These are phyloP conservation scores for Flaveria linearis DNA, from an alignment of 129 eudicot species.

Conservation along the genomic window DNA sequence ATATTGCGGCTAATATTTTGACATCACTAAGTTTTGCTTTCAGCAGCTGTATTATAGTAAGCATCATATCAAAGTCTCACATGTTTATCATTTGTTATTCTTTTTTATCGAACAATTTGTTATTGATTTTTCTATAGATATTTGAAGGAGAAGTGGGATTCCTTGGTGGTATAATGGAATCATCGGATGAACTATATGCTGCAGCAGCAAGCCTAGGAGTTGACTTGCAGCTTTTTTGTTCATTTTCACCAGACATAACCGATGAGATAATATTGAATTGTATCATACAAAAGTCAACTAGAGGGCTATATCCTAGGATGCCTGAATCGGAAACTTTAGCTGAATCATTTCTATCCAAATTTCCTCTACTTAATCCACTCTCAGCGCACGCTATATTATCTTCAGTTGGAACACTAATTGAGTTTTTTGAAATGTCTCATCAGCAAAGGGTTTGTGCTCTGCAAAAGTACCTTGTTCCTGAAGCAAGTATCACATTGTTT, in stretches of 20 bases:
- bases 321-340: constrained; percentile 82
- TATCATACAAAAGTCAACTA: constrained; percentile 45
- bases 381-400: constrained; percentile 89
- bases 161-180: constrained; percentile 71
- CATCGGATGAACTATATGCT: constrained; percentile 87
- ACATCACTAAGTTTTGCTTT: constrained; percentile 87
- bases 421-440: constrained; percentile 60
- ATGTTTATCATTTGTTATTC: not conserved
- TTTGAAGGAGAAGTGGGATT: constrained; percentile 85
- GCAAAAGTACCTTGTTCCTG: constrained; percentile 60
- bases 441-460: constrained; percentile 51
- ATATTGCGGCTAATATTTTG: constrained; percentile 74
- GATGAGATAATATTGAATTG: constrained; percentile 69
- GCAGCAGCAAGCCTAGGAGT: constrained; percentile 85
- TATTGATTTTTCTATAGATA: constrained; percentile 39
- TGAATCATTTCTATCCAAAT: constrained; percentile 75
- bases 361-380: constrained; percentile 87
- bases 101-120: not conserved
- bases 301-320: constrained; percentile 61
- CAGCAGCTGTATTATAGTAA: constrained; percentile 84
- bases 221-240: constrained; percentile 74
- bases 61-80: constrained; percentile 14
- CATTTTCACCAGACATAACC: constrained; percentile 65
- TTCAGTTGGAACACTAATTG: constrained; percentile 51
- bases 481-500: constrained; percentile 65